phyloP scores from a whole-genome alignment of 163 green algal species.

The Scenedesmus sp. region DNA sequence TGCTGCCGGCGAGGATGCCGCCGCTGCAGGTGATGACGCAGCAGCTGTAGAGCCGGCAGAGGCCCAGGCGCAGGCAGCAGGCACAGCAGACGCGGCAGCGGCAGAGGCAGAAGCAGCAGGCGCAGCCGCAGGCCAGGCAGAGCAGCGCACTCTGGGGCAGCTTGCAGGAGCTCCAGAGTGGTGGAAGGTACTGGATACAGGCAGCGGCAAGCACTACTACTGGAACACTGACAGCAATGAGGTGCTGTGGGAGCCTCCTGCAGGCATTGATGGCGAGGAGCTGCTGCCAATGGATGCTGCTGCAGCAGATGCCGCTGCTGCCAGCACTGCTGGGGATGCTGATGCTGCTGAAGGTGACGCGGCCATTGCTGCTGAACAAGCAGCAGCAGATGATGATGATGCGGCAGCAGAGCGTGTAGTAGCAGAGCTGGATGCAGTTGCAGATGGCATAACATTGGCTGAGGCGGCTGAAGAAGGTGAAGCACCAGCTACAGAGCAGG shows the following conservation, averaged over 20 bases:
- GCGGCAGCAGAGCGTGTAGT: not conserved
- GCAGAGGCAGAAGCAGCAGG: not conserved
- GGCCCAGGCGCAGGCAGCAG: not conserved
- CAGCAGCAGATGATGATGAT: not conserved
- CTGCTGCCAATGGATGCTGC: conserved; percentile 52
- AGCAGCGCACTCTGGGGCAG: conserved; percentile 68
- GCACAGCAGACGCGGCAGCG: not conserved
- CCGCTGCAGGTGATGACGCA: not conserved
- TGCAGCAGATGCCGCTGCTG: not conserved
- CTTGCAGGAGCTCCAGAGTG: conserved; percentile 61
- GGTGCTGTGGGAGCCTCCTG: conserved; percentile 71
- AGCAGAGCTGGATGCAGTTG: not conserved
- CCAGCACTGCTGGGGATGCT: not conserved
- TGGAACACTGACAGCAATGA: conserved; percentile 71
- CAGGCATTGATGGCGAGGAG: conserved; percentile 53
- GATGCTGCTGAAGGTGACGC: not conserved
- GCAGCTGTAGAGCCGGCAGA: not conserved
- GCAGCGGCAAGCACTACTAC: conserved; percentile 65
- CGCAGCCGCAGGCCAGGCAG: conserved; percentile 39
- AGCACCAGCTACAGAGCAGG: not conserved
- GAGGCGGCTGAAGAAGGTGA: not conserved
- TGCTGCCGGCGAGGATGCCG: not conserved
- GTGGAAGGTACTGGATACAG: conserved; percentile 72
- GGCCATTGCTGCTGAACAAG: not conserved
- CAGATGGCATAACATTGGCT: not conserved